Evolutionary conservation across 495 filamentous ascomycete genomes (phyloP), one percentile per base, ranked within the genome.

Genomic region (Trichoderma orchidacearum): DNA sequence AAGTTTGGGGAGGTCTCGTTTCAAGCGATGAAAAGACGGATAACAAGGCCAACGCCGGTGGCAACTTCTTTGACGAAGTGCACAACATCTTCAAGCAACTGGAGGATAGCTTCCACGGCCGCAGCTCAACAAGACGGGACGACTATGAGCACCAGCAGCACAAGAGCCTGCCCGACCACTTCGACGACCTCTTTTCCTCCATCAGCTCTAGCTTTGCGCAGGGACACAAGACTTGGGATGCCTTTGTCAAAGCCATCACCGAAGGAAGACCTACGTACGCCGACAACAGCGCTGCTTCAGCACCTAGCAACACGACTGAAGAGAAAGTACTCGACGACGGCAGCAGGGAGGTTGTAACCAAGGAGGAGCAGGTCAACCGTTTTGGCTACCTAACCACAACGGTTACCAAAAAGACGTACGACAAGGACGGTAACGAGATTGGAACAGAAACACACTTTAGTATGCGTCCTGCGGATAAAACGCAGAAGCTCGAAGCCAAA

Each of bases 361-460:
- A 36, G 1, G 60, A 62, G 15, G 58, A 59, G 30, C 28, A 57
- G 12, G 31, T 57, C 27, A 56, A 62, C 30, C 29, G 34, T 5
- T 48, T 41, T 51, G 60, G 60, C 9, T 57, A 58, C 34, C n/a
- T 55, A 5, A 55, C 54, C 41, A 54, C 27, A 30, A 59, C 55
- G 55, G 56, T 55, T 27, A 55, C 51, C 5, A 35, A 57, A 0
- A 50, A 51, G 38, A 56, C 35, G 30, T 15, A 57, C 5, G 58
- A 59, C 25, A 45, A 51, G 23, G 48, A 59, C 12, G 60, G 60
- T 18, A 32, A 54, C 8, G 60, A 62, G 51, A 51, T 62, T 4
- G 25, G 53, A 3, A 21, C 21, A 1, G 51, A 58, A 32, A 59
- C 57, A 12, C 50, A 50, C 23, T 62, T 57, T 45, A 30, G 48